Conservation (phyloP, 225 moss, liverwort and hornwort species). For the Rhytidiadelphus loreus region DNA sequence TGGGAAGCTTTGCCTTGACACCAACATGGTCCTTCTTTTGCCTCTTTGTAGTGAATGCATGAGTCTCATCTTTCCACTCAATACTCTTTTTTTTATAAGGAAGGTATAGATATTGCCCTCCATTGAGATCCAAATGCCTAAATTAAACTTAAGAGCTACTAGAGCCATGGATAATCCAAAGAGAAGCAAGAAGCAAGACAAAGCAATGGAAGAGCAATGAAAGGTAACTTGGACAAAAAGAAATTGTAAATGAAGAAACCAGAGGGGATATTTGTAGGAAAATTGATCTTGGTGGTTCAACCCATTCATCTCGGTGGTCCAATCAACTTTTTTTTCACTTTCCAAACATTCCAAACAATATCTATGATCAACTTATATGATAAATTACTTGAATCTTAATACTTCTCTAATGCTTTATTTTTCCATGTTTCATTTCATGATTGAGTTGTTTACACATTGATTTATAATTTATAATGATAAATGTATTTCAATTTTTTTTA, state of each 20-base stretch:
- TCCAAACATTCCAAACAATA: no score
- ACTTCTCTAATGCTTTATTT: not conserved
- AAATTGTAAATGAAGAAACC: no score
- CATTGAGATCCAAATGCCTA: not conserved
- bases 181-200: not conserved
- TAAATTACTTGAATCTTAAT: no score
- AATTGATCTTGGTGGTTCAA: no score
- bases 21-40: no score
- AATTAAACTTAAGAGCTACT: not conserved
- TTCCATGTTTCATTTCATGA: not conserved
- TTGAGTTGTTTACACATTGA: not conserved
- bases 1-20: no score
- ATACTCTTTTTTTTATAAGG: not conserved
- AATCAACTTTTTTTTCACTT: no score
- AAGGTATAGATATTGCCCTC: fast-evolving
- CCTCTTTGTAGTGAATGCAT: no score
- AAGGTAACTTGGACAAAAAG: not conserved
- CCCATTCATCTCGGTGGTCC: no score
- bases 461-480: not conserved
- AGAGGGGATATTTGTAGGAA: no score
- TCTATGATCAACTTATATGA: no score
- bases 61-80: not conserved
- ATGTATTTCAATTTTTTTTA: not conserved
- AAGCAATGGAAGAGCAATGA: not conserved
- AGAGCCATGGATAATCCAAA: not conserved